phyloP scores from a whole-genome alignment of 2,329 filamentous ascomycete species.

The Zymoseptoria passerinii region DNA sequence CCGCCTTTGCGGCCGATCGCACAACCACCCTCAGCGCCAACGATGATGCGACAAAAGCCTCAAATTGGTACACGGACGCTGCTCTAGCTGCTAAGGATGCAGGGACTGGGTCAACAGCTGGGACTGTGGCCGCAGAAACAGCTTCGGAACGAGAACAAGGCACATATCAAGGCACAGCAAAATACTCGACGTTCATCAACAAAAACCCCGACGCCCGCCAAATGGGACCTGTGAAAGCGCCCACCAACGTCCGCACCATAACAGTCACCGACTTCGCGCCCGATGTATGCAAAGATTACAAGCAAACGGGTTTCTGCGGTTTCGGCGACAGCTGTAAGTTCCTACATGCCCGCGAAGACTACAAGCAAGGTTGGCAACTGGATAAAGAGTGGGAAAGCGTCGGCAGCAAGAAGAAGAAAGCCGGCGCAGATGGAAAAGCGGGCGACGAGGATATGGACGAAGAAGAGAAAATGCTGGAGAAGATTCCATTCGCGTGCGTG shows the following conservation, averaged over 20 bases:
- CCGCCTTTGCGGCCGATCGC: slow-evolving; percentile 51
- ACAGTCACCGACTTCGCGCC: slow-evolving; percentile 86
- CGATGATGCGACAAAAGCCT: slow-evolving; percentile 84
- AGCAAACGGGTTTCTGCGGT: slow-evolving; percentile 65
- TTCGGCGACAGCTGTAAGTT: slow-evolving; percentile 79
- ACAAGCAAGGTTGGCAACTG: slow-evolving; percentile 90
- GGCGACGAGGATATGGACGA: slow-evolving; percentile 44
- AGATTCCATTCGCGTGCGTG: slow-evolving; percentile 82
- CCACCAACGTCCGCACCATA: slow-evolving; percentile 82
- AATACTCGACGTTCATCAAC: slow-evolving; percentile 65
- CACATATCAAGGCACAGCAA: slow-evolving; percentile 68
- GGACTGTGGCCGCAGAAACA: slow-evolving; percentile 44
- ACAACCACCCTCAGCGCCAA: slow-evolving; percentile 54
- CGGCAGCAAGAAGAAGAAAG: slow-evolving; percentile 53
- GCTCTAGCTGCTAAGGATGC: slow-evolving; percentile 29
- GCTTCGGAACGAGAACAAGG: slow-evolving; percentile 41
- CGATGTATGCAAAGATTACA: slow-evolving; percentile 93
- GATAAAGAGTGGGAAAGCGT: slow-evolving; percentile 89
- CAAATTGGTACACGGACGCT: slow-evolving; percentile 80
- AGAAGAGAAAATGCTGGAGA: slow-evolving; percentile 66
- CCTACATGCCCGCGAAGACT: slow-evolving; percentile 66
- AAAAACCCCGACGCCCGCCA: slow-evolving; percentile 67
- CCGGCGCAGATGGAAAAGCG: slow-evolving; percentile 50
- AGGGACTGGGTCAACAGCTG: not conserved
- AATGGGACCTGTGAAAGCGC: slow-evolving; percentile 79